Evolutionary conservation across 1,139 yeast genomes (phyloP).

Genomic region (Kodamaea anthophila): DNA sequence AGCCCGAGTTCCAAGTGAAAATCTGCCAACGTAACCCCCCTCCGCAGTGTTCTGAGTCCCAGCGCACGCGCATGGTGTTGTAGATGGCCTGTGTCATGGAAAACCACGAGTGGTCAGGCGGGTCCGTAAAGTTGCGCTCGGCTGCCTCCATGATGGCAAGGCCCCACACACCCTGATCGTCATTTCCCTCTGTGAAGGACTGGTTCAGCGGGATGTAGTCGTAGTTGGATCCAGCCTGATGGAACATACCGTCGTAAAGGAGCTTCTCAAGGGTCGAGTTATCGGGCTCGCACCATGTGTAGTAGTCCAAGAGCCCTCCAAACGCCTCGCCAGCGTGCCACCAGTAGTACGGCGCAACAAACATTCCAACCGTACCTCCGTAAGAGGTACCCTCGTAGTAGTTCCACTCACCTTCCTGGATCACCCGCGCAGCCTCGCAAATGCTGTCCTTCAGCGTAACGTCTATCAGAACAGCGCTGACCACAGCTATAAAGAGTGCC

Average conservation of each 20-base stretch:
- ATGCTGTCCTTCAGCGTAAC: constrained; percentile 24
- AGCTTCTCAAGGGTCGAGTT: constrained; percentile 36
- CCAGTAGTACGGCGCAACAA: constrained; percentile 59
- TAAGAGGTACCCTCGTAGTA: constrained; percentile 47
- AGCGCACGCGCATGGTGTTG: constrained; percentile 82
- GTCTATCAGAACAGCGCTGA: no score
- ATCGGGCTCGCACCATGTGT: constrained; percentile 39
- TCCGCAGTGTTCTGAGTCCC: constrained; percentile 70
- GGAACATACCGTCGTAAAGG: constrained; percentile 38
- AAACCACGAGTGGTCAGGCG: constrained; percentile 59
- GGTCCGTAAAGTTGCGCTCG: constrained; percentile 52
- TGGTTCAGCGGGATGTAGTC: constrained; percentile 56
- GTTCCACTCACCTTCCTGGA: constrained; percentile 49
- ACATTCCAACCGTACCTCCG: constrained; percentile 60
- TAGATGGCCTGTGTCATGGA: constrained; percentile 74
- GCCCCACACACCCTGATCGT: constrained; percentile 72
- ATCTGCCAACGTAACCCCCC: constrained; percentile 98
- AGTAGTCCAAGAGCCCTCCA: constrained; percentile 54
- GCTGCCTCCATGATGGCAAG: constrained; percentile 55
- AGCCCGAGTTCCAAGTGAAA: constrained; percentile 90
- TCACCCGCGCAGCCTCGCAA: constrained; percentile 45
- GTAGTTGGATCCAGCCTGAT: constrained; percentile 47
- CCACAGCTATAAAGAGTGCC: constrained; percentile 5
- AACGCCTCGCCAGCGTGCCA: constrained; percentile 70
- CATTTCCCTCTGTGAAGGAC: constrained; percentile 61